Evolutionary conservation across 495 filamentous ascomycete species (phyloP).

Genomic region (Chlorociboria aeruginascens): DNA sequence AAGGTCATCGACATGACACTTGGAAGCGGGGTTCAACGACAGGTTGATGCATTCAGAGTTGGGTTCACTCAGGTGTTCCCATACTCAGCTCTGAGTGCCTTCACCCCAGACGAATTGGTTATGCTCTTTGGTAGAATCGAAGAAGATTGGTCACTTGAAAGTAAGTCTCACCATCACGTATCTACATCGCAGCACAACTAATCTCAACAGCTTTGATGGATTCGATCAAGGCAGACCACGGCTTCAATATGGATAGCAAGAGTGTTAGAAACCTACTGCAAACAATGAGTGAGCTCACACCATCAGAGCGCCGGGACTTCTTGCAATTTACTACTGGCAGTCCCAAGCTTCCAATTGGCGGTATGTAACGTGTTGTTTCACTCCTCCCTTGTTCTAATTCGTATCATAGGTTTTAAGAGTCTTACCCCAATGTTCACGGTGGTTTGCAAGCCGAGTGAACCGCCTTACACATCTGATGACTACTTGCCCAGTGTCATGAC

Average conservation of each 20-base stretch:
- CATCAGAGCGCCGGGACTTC: slow-evolving; percentile 78
- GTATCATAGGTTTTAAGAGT: slow-evolving; percentile 73
- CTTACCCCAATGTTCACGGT: slow-evolving; percentile 98
- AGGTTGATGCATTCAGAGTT: slow-evolving; percentile 80
- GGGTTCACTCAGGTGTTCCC: slow-evolving; percentile 98
- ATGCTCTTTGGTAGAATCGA: slow-evolving; percentile 90
- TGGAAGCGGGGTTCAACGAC: slow-evolving; percentile 71
- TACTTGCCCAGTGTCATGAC: slow-evolving; percentile 99
- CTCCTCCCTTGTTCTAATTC: slow-evolving; percentile 6
- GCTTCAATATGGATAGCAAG: slow-evolving; percentile 98
- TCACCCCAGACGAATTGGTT: slow-evolving; percentile 93
- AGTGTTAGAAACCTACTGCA: slow-evolving; percentile 91
- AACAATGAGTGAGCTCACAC: slow-evolving; percentile 79
- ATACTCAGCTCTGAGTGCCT: slow-evolving; percentile 81
- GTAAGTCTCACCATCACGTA: slow-evolving; percentile 38
- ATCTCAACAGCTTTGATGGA: slow-evolving; percentile 69
- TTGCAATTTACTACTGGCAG: slow-evolving; percentile 97
- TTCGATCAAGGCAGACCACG: slow-evolving; percentile 98
- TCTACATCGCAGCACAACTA: slow-evolving; percentile 10
- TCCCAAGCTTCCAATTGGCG: slow-evolving; percentile 95
- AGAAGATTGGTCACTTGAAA: slow-evolving; percentile 97
- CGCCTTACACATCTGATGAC: slow-evolving; percentile 89
- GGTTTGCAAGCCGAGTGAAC: slow-evolving; percentile 94
- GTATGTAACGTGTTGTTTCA: slow-evolving; percentile 37
- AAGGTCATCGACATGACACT: slow-evolving; percentile 87